Percentiles rank a stretch among this genome's conserved stretches.
Evolutionary conservation across 495 filamentous ascomycete species (phyloP).

Genomic region (Xylaria curta): DNA sequence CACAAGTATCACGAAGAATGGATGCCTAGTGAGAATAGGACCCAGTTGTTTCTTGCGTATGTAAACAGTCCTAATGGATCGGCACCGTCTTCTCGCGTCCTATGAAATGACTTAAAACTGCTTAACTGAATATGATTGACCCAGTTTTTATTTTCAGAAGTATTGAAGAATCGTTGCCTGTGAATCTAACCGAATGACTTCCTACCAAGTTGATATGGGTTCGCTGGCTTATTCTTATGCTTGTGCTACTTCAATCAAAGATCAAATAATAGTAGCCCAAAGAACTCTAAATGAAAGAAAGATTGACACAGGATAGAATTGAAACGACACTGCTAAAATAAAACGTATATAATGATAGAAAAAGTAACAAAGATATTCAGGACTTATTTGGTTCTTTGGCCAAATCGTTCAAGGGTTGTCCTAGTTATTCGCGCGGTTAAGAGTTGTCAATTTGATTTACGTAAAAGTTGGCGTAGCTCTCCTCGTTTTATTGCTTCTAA

Average conservation of each 20-base stretch:
- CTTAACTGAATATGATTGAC: neutral
- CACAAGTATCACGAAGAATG: neutral
- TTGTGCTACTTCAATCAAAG: neutral
- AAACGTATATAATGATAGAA: too few relatives aligned
- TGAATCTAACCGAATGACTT: neutral
- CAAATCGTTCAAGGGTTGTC: neutral
- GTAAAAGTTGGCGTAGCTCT: too few relatives aligned
- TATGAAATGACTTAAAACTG: neutral
- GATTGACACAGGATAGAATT: too few relatives aligned
- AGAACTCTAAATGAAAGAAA: too few relatives aligned
- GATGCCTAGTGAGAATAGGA: neutral
- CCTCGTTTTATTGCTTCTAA: too few relatives aligned
- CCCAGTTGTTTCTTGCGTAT: neutral
- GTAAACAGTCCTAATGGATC: neutral
- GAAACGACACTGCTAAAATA: too few relatives aligned
- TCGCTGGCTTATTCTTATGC: neutral
- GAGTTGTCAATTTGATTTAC: too few relatives aligned
- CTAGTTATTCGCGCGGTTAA: neutral
- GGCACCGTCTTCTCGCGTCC: neutral
- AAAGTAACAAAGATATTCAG: neutral
- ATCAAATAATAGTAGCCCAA: neutral
- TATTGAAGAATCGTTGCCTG: neutral
- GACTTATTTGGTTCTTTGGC: neutral
- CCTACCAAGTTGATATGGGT: neutral
- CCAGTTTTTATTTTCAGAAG: neutral